These are phyloP conservation scores for Caryopteris hybrid DNA, from an alignment of 305 asterid genomes.

Conservation along the genomic window DNA sequence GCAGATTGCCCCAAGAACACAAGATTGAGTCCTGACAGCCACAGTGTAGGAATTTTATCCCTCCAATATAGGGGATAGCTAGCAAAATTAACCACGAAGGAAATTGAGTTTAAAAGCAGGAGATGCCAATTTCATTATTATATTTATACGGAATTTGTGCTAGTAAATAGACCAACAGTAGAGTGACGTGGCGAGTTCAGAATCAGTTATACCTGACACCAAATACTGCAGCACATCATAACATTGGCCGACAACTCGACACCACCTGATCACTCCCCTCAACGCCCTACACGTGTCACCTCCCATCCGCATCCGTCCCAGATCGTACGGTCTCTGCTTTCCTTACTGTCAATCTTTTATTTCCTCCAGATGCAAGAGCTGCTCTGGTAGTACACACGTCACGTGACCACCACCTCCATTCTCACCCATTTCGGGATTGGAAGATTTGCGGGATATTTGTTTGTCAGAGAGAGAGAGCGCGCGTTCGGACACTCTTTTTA, in stretches of 20 bases:
- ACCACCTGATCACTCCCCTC: constrained; percentile 26
- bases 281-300: constrained; percentile 39
- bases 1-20: too few relatives aligned
- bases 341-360: background rate
- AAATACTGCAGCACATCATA: constrained; percentile 10
- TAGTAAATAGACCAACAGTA: constrained; percentile 4
- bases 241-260: constrained; percentile 54
- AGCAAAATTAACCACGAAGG: too few relatives aligned
- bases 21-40: too few relatives aligned
- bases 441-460: constrained; percentile 42
- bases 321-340: constrained; percentile 35
- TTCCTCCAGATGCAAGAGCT: constrained; percentile 4
- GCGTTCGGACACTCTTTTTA: background rate
- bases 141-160: background rate
- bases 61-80: too few relatives aligned
- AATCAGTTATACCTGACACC: constrained; percentile 31
- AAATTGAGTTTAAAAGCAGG: too few relatives aligned
- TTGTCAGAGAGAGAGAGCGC: constrained; percentile 21
- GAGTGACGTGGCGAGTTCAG: constrained; percentile 17
- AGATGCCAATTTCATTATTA: too few relatives aligned
- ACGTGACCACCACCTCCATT: constrained; percentile 9
- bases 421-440: background rate
- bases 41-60: too few relatives aligned
- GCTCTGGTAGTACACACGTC: background rate
- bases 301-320: constrained; percentile 8